Base-by-base conservation (phyloP, 2,329 filamentous ascomycete genomes). In the Aspergillus unguis region DNA sequence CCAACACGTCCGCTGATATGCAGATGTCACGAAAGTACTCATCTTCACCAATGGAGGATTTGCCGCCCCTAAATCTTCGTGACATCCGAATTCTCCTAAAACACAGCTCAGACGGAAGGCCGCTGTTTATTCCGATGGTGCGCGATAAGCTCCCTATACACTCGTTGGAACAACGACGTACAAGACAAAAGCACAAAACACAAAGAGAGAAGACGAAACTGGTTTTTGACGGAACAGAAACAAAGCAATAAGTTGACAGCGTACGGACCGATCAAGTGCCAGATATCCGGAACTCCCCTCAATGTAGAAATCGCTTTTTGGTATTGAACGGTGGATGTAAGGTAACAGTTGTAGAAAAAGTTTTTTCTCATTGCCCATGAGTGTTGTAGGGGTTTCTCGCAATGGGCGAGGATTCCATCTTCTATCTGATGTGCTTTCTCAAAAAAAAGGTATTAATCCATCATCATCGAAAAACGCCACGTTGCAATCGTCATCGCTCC, bases 231-330 rank as follows among this genome's bases (percentile, higher is more conserved):
- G 68, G 68, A 41, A 49, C 74, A 68, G 68, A 60, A 50, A 63
- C 57, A 57, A 58, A 59, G 57, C 51, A 58, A 58, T 54, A 60
- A 62, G 45, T 58, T 63, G 58, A 74, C 65, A 70, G 60, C 63
- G 72, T 71, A 70, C 69, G 64, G 62, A 66, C 76, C 76, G 75
- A 80, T 84, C 56, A 65, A 60, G 58, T 87, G 85, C 84, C 83
- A 87, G 85, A 88, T 88, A 89, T 89, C 86, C 86, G 86, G 86
- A 88, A 86, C 85, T 85, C 85, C 83, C 71, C 72, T 73, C 72
- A 73, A 77, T 78, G 76, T 79, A 78, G 75, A 73, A 77, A 77
- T 77, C 76, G 76, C 75, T 79, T 79, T 77, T 65, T 51, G 55
- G 52, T 59, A 57, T 53, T 53, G 48, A 59, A 50, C 51, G 45